A percentile compares a stretch with the other conserved stretches of the same genome.
These are phyloP conservation scores for Neurospora sp. DNA, from an alignment of 495 filamentous ascomycete genomes.

Conservation along the genomic window DNA sequence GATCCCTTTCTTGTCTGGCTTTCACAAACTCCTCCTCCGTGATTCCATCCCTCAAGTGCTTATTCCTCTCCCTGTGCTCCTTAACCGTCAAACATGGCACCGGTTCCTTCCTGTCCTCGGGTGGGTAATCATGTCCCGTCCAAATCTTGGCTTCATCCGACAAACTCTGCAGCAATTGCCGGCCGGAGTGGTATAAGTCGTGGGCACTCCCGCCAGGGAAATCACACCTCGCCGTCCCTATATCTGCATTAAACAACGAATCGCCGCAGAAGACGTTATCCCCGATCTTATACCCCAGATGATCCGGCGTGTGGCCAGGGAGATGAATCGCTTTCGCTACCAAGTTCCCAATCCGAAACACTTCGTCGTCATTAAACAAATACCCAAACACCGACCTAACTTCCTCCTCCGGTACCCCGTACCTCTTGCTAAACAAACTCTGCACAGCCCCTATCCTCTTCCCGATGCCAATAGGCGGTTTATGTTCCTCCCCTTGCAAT, in stretches of 20 bases:
- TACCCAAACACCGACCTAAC: constrained; percentile 38
- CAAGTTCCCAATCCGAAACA: constrained; percentile 38
- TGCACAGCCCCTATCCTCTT: constrained; percentile 46
- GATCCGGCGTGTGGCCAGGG: constrained; percentile 54
- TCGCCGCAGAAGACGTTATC: constrained; percentile 49
- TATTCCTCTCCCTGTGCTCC: constrained; percentile 40
- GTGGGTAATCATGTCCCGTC: constrained; percentile 43
- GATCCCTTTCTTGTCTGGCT: constrained; percentile 37
- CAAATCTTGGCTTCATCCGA: constrained; percentile 38
- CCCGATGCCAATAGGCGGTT: constrained; percentile 42
- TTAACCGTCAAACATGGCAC: constrained; percentile 38
- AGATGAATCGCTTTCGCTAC: constrained; percentile 40
- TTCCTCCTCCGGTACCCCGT: constrained; percentile 33
- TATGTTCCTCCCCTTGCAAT: not conserved
- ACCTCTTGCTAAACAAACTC: constrained; percentile 34
- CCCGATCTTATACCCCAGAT: constrained; percentile 44
- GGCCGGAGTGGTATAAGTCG: constrained; percentile 34
- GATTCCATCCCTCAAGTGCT: constrained; percentile 36
- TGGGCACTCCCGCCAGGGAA: constrained; percentile 46
- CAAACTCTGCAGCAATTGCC: constrained; percentile 32
- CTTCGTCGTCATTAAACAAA: constrained; percentile 43
- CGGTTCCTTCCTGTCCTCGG: constrained; percentile 15
- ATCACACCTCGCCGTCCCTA: constrained; percentile 49
- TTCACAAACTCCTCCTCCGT: constrained; percentile 39
- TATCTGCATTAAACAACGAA: constrained; percentile 47